These are phyloP conservation scores for Phytophthora hybrid DNA, from an alignment of 352 stramenopile species.

Conservation along the genomic window DNA sequence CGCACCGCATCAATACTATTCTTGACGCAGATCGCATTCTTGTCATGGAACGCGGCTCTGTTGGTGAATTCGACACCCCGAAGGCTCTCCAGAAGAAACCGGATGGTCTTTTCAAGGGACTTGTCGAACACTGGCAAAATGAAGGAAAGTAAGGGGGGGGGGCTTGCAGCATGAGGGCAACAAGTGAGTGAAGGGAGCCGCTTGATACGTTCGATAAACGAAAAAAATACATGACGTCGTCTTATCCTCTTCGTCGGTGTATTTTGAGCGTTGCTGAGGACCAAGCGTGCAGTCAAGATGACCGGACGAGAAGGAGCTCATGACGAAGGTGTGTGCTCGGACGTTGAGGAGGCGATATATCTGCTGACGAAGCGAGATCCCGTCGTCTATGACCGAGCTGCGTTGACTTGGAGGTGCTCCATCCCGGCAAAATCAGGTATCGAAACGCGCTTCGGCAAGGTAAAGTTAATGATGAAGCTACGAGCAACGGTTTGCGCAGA, in stretches of 20 bases:
- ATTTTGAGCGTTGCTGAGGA: constrained; percentile 26
- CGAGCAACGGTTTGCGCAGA: background rate
- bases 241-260: constrained; percentile 14
- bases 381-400: constrained; percentile 58
- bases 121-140: constrained; percentile 84
- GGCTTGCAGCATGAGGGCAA: background rate
- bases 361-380: constrained; percentile 56
- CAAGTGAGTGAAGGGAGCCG: background rate
- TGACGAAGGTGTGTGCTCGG: constrained; percentile 35
- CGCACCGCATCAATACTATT: constrained; percentile 98
- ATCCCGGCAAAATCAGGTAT: constrained; percentile 54
- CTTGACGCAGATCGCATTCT: constrained; percentile 96
- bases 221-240: constrained; percentile 14
- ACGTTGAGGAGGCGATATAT: constrained; percentile 61
- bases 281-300: constrained; percentile 10
- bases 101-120: constrained; percentile 74
- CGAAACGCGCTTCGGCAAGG: constrained; percentile 60
- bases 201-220: constrained; percentile 11
- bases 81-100: constrained; percentile 70
- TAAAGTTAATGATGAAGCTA: constrained; percentile 14
- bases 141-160: constrained; percentile 38
- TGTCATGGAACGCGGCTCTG: constrained; percentile 93
- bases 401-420: constrained; percentile 49
- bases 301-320: background rate
- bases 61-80: constrained; percentile 96